Base-by-base conservation (phyloP, 345 rosid species). In the Salix arbutifolia region DNA sequence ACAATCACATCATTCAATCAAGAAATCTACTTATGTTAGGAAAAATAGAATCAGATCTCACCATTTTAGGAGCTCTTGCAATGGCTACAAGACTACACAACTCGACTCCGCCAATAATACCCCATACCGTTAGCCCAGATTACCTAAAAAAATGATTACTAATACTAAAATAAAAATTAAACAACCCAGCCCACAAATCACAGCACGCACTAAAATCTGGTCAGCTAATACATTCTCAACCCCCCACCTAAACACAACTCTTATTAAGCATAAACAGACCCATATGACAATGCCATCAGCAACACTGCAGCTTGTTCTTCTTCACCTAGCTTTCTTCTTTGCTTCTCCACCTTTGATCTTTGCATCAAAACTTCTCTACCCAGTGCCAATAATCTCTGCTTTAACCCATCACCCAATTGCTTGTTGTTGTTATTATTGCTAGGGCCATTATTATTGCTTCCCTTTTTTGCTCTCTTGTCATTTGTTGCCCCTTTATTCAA, bases 261-360 rank as follows among this genome's bases (percentile, higher is more conserved):
- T 12, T 30, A 9, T 60, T 83, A 90, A 68, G 91, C 90, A 74
- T 89, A 91, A 73, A 93, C 94, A 3, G 92, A 86, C 1, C 93
- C 91, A 83, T 84, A 93, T 12, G 99, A 93, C 1, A 96, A 82
- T 71, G 99, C 94, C 99, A 96, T 96, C 73, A 96, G 84, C 31
- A 96, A 79, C 17, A 91, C 88, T 0, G 99, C 99, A 3, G 98
- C 99, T 86, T 91, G 96, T 71, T 96, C 99, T 79, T 90, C 99
- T 40, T 91, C 98, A 8, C 96, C 96, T 13, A 91, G 50, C 82
- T 89, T 86, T 81, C 87, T 79, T 69, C 88, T 71, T 76, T 86
- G 90, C 79, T 84, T 89, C 85, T 85, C 89, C 73, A 78, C 83
- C 17, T 78, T 85, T 48, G 94, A 90, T 83, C 90, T 74, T 78